Evolutionary conservation across 163 green algal genomes (phyloP).

Genomic region (Coccomyxa subellipsoidea): DNA sequence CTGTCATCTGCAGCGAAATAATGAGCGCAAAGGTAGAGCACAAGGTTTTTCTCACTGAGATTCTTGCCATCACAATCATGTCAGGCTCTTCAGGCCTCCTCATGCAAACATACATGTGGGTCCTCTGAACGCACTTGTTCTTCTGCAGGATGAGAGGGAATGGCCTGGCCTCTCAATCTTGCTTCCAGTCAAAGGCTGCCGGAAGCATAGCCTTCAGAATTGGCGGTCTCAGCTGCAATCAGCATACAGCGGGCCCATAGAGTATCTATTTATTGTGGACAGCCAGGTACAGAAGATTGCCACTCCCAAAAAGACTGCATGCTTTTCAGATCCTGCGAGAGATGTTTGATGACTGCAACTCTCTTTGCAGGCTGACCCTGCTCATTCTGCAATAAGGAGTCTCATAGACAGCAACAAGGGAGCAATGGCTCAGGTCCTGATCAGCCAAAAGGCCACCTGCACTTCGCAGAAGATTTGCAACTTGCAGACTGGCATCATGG

Average conservation of each 20-base stretch:
- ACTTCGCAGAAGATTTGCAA: slow-evolving; percentile 94
- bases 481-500: slow-evolving; percentile 24
- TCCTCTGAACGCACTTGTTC: neutral
- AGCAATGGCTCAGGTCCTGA: slow-evolving; percentile 37
- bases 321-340: no score
- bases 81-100: no score
- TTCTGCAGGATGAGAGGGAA: neutral
- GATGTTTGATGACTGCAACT: slow-evolving; percentile 24
- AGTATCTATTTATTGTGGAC: slow-evolving; percentile 81
- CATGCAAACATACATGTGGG: neutral
- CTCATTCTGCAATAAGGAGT: neutral
- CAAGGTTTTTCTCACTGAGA: no score
- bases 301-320: no score
- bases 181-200: slow-evolving; percentile 65
- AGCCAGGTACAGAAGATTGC: no score
- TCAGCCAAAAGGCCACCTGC: slow-evolving; percentile 43
- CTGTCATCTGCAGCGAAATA: no score
- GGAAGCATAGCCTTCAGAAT: slow-evolving; percentile 50
- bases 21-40: no score
- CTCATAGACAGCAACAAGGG: neutral
- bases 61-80: no score
- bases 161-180: slow-evolving; percentile 52
- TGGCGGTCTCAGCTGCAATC: slow-evolving; percentile 61
- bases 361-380: neutral
- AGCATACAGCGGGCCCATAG: slow-evolving; percentile 56